These are phyloP conservation scores for Cokeromyces recurvatus DNA, from an alignment of 371 early-diverging fungal genomes.

Conservation along the genomic window DNA sequence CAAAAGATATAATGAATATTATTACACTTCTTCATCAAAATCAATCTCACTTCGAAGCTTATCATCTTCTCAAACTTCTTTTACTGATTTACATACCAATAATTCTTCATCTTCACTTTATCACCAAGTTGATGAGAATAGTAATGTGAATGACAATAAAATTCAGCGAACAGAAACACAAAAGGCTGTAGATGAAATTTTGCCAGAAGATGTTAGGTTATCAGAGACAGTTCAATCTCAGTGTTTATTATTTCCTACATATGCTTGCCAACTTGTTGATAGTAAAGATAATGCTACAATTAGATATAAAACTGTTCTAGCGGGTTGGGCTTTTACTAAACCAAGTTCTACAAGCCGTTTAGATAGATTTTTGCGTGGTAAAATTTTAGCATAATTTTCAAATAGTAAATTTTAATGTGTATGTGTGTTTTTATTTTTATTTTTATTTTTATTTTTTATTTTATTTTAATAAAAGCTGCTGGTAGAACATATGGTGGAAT, in stretches of 20 bases:
- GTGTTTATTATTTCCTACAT: slow-evolving; percentile 40
- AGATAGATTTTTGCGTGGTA: slow-evolving; percentile 32
- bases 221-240: slow-evolving; percentile 27
- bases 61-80: too few species aligned
- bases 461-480: slow-evolving; percentile 21
- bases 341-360: slow-evolving; percentile 34
- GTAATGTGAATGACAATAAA: too few species aligned
- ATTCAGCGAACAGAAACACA: slow-evolving; percentile 17
- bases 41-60: too few species aligned
- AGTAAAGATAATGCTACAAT: slow-evolving; percentile 5
- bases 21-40: not conserved
- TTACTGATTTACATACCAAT: too few species aligned
- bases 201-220: slow-evolving; percentile 4
- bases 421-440: not conserved
- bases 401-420: not conserved
- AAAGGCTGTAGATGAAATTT: slow-evolving; percentile 21
- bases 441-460: not conserved
- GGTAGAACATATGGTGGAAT: slow-evolving; percentile 40
- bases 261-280: slow-evolving; percentile 18
- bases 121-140: too few species aligned
- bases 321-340: slow-evolving; percentile 39
- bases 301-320: slow-evolving; percentile 23
- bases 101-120: slow-evolving; percentile 3
- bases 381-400: not conserved
- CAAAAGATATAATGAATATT: too few species aligned